These are phyloP conservation scores for Hirschfeldia incana DNA, from an alignment of 345 rosid species.

Conservation along the genomic window DNA sequence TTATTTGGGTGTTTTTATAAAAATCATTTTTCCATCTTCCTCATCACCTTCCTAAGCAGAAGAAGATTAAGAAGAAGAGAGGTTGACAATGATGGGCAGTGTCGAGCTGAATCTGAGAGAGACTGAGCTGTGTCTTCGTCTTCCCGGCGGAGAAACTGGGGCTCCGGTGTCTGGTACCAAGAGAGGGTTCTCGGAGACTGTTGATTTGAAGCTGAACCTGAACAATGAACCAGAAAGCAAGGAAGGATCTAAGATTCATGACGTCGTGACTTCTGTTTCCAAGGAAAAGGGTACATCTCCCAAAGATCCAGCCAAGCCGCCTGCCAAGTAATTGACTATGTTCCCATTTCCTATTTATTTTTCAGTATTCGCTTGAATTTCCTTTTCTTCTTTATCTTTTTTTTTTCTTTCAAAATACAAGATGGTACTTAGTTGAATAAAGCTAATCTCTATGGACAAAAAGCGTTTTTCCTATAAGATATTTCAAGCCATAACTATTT, in stretches of 20 bases:
- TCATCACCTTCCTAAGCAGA: slow-evolving; percentile 32
- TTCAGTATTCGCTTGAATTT: neutral
- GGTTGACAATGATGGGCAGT: slow-evolving; percentile 31
- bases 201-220: slow-evolving; percentile 76
- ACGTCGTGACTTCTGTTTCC: slow-evolving; percentile 29
- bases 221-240: slow-evolving; percentile 40
- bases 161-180: slow-evolving; percentile 49
- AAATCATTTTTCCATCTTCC: slow-evolving; percentile 24
- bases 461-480: no score
- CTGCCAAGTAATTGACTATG: slow-evolving; percentile 56
- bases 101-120: slow-evolving; percentile 54
- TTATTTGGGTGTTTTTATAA: slow-evolving; percentile 25
- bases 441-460: no score
- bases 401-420: no score
- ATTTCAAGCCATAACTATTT: neutral
- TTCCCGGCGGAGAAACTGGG: slow-evolving; percentile 51
- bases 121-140: slow-evolving; percentile 81
- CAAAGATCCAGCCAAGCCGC: slow-evolving; percentile 70
- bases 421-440: no score
- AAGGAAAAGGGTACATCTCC: slow-evolving; percentile 35
- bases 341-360: slow-evolving; percentile 5
- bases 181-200: slow-evolving; percentile 72
- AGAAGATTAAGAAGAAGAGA: slow-evolving; percentile 17
- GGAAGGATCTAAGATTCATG: slow-evolving; percentile 26
- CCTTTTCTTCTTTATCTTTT: neutral